phyloP scores from a whole-genome alignment of 176 grass and related monocot species.

The Carex littledalei region DNA sequence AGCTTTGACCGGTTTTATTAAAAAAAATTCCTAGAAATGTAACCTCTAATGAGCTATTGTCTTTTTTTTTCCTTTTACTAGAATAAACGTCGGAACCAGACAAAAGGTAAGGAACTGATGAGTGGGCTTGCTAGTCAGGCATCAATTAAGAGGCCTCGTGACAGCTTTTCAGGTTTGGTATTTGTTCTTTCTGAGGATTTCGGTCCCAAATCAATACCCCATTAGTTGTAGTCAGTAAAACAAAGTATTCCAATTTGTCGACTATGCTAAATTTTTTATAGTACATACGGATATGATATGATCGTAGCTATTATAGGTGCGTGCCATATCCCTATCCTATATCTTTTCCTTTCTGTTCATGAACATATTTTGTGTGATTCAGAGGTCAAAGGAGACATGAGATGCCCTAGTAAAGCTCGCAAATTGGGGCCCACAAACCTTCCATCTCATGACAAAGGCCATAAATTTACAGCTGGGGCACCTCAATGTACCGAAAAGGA shows the following conservation, averaged over 20 bases:
- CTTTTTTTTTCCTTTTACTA: not conserved
- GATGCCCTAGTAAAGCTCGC: constrained; percentile 27
- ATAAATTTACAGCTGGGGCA: constrained; percentile 9
- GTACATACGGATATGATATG: not conserved
- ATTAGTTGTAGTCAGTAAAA: not conserved
- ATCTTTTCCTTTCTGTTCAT: not conserved
- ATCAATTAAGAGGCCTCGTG: constrained; percentile 21
- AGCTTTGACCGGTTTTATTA: not conserved
- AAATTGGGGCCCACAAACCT: not conserved
- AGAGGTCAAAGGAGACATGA: constrained; percentile 20
- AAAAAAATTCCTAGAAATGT: not conserved
- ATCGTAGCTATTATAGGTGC: not conserved
- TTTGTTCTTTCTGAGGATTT: constrained; percentile 3
- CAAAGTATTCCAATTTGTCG: not conserved
- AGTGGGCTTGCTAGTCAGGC: not conserved
- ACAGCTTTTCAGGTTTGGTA: constrained; percentile 17
- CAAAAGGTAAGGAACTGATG: not conserved
- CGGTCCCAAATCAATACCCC: not conserved
- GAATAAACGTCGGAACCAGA: constrained; percentile 1
- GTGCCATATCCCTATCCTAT: not conserved
- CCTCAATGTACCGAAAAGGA: constrained; percentile 15
- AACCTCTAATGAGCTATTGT: not conserved
- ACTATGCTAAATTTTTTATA: not conserved
- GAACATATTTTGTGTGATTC: constrained; percentile 9
- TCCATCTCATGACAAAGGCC: constrained; percentile 13